These are phyloP conservation scores for Mycena pura DNA, from an alignment of 768 basidiomycete species.

Conservation along the genomic window DNA sequence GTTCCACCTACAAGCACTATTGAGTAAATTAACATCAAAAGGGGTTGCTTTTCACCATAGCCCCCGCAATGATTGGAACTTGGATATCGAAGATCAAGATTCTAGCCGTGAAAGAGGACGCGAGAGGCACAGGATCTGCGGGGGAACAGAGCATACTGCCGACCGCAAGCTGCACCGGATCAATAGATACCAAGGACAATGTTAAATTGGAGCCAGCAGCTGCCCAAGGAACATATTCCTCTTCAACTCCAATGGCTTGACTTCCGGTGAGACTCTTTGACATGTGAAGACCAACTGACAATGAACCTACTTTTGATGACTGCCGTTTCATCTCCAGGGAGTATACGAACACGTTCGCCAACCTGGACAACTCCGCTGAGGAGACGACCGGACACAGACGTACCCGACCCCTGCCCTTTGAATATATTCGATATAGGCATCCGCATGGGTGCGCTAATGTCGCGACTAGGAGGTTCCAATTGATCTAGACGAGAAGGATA, in stretches of 20 bases:
- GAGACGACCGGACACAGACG: constrained; percentile 82
- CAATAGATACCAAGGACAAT: constrained; percentile 81
- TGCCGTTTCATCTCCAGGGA: constrained; percentile 92
- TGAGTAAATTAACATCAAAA: background rate
- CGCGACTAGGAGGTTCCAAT: constrained; percentile 80
- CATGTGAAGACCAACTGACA: background rate
- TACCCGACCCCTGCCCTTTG: constrained; percentile 82
- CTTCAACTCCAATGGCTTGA: constrained; percentile 86
- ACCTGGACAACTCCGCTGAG: constrained; percentile 91
- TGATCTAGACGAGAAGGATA: constrained; percentile 60
- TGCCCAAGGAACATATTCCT: constrained; percentile 81
- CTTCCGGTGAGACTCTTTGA: constrained; percentile 2
- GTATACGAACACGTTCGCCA: constrained; percentile 83
- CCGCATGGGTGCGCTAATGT: constrained; percentile 78
- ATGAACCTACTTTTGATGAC: constrained; percentile 67
- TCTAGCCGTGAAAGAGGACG: constrained; percentile 79
- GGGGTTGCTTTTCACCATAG: constrained; percentile 63
- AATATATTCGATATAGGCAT: constrained; percentile 96
- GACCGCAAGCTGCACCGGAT: constrained; percentile 84
- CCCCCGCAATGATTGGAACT: constrained; percentile 86
- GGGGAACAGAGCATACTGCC: constrained; percentile 90
- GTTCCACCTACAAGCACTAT: constrained; percentile 68
- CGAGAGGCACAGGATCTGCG: constrained; percentile 74
- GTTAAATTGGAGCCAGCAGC: constrained; percentile 91
- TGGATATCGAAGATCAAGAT: constrained; percentile 94